These are phyloP conservation scores for Inonotus obliquus DNA, from an alignment of 1,284 basidiomycete species.

Conservation along the genomic window DNA sequence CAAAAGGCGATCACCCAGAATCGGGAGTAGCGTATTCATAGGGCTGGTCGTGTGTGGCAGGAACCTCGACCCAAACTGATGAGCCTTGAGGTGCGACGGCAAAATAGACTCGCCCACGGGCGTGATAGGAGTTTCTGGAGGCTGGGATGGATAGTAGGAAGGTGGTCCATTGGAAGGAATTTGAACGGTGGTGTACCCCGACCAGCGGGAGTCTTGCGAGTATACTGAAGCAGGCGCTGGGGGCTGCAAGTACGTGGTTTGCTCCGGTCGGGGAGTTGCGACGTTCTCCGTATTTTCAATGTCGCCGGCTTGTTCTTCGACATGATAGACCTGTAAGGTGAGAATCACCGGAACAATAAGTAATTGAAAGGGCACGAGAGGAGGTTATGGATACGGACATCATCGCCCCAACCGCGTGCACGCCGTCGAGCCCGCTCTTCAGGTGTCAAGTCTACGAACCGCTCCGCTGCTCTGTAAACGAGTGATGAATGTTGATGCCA, in stretches of 20 bases:
- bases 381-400: slow-evolving; percentile 21
- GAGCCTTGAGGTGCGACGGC: slow-evolving; percentile 61
- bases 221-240: slow-evolving; percentile 6
- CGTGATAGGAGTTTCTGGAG: slow-evolving; percentile 30
- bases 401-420: slow-evolving; percentile 63
- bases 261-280: not conserved
- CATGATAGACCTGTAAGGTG: not conserved
- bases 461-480: slow-evolving; percentile 67
- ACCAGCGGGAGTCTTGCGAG: slow-evolving; percentile 7
- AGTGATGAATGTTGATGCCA: not conserved
- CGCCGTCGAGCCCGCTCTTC: slow-evolving; percentile 54
- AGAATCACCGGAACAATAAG: not conserved
- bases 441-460: slow-evolving; percentile 59
- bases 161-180: slow-evolving; percentile 7
- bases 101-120: slow-evolving; percentile 45
- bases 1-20: slow-evolving; percentile 56
- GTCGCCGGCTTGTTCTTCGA: not conserved
- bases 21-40: slow-evolving; percentile 67
- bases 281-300: not conserved
- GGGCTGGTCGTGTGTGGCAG: slow-evolving; percentile 70
- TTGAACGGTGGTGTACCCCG: slow-evolving; percentile 7
- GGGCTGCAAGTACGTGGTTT: not conserved
- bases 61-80: slow-evolving; percentile 77
- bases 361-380: not conserved
- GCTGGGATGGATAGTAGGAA: slow-evolving; percentile 7